Evolutionary conservation across 2,329 filamentous ascomycete species (phyloP), one percentile per base, ranked within the genome.

Genomic region (Hypoxylon sp.): DNA sequence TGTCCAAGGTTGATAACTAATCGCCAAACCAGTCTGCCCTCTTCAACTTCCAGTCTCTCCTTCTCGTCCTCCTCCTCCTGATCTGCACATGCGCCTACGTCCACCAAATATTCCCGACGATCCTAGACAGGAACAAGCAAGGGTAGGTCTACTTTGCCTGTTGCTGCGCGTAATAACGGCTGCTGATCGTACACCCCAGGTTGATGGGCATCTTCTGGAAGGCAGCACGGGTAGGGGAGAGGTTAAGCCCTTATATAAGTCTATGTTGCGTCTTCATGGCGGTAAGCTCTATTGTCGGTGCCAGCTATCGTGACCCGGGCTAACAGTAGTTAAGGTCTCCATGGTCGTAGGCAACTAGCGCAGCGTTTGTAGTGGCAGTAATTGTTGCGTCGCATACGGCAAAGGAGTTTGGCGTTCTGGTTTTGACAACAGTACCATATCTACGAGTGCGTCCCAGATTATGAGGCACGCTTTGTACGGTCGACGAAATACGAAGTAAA

Each of bases 21-120:
- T 13, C 17, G 33, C 29, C 37, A 71, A 53, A 43, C n/a, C 29
- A 97, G 95, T 90, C 95, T 58, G 95, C 95, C 52, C 89, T 99
- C 71, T 97, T 99, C 88, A 98, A 98, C 80, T 98, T 99, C 81
- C 92, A 97, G 77, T 96, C 92, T 57, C 89, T 98, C 68, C 86
- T 99, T 69, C 86, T 98, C 69, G 94, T 97, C 67, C 87, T 99
- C 70, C 87, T 99, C 48, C 89, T 99, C 67, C 87, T 96, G 68
- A 96, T 98, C 73, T 99, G 95, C 84, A 97, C 95, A 55, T 93
- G 91, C 76, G 88, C 95, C 62, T 98, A 99, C 78, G 85, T 92
- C 54, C 95, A 98, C 80, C 89, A 91, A 69, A 87, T 96, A 63
- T 90, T 95, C 71, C 94, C 95, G 0, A 84, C 88, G 3, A 89